These are phyloP conservation scores for Earliella scabrosa DNA, from an alignment of 1,284 basidiomycete genomes.

Conservation along the genomic window DNA sequence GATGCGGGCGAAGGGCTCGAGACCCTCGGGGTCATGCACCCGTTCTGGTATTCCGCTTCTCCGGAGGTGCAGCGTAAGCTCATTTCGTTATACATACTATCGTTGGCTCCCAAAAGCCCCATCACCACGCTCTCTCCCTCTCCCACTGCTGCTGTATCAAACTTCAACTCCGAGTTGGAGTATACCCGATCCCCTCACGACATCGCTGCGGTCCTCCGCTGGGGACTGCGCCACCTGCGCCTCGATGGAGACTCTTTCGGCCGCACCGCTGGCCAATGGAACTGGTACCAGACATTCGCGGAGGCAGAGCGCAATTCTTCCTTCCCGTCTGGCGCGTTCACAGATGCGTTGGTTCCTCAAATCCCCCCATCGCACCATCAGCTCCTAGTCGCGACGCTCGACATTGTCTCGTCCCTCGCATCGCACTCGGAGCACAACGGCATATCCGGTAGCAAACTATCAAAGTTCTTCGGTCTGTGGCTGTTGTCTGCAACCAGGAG, in stretches of 20 bases:
- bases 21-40: slow-evolving; percentile 79
- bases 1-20: slow-evolving; percentile 56
- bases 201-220: slow-evolving; percentile 76
- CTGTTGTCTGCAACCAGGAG: slow-evolving; percentile 53
- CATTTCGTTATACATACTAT: slow-evolving; percentile 72
- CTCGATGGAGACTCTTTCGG: slow-evolving; percentile 63
- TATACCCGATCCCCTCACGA: slow-evolving; percentile 72
- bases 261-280: slow-evolving; percentile 41
- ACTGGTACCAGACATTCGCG: slow-evolving; percentile 69
- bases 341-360: slow-evolving; percentile 57
- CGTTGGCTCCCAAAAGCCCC: slow-evolving; percentile 51
- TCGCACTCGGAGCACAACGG: slow-evolving; percentile 72
- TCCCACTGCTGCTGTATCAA: slow-evolving; percentile 44
- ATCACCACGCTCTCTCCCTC: slow-evolving; percentile 53
- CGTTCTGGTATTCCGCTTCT: slow-evolving; percentile 78
- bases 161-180: slow-evolving; percentile 66
- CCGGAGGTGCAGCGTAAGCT: slow-evolving; percentile 67
- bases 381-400: slow-evolving; percentile 58
- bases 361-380: slow-evolving; percentile 60
- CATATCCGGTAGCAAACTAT: slow-evolving; percentile 73
- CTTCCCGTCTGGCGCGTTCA: slow-evolving; percentile 65
- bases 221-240: slow-evolving; percentile 73
- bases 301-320: slow-evolving; percentile 56
- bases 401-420: slow-evolving; percentile 67
- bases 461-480: slow-evolving; percentile 76